Evolutionary conservation across 148 eudicot species (phyloP).

Genomic region (Suaeda aralocaspica): DNA sequence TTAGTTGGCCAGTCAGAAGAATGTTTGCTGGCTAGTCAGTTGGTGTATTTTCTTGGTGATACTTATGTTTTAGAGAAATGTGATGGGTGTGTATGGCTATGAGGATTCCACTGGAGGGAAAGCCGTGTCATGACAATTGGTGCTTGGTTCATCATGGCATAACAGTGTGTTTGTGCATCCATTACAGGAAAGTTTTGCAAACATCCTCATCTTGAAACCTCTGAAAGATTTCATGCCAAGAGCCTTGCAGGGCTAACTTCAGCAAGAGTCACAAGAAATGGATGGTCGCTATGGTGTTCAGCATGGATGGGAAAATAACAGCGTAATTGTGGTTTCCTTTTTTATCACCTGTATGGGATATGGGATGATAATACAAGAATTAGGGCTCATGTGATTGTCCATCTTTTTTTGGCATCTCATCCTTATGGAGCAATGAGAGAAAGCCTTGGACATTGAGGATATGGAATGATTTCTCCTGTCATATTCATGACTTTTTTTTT

Average conservation of each 20-base stretch:
- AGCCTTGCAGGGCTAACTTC: conserved; percentile 56
- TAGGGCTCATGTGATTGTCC: conserved; percentile 93
- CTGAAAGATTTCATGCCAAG: conserved; percentile 54
- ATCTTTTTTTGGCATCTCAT: conserved; percentile 62
- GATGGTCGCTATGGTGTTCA: conserved; percentile 99
- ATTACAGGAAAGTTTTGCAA: conserved; percentile 82
- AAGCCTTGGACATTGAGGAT: conserved; percentile 93
- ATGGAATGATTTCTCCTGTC: conserved; percentile 87
- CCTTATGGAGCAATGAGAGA: conserved; percentile 80
- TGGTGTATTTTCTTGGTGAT: conserved; percentile 20
- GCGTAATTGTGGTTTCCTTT: conserved; percentile 99
- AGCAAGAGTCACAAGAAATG: conserved; percentile 56
- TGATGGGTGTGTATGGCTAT: conserved; percentile 44
- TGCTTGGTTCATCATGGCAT: conserved; percentile 54
- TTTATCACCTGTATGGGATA: conserved; percentile 94
- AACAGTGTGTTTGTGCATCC: conserved; percentile 81
- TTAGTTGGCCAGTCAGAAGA: conserved; percentile 15
- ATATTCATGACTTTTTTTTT: conserved; percentile 69
- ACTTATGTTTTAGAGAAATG: conserved; percentile 31
- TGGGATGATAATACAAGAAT: conserved; percentile 84
- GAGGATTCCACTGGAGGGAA: conserved; percentile 49
- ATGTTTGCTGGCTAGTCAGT: conserved; percentile 19
- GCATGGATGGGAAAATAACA: conserved; percentile 99
- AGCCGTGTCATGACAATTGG: conserved; percentile 57
- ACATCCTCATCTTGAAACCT: conserved; percentile 58